phyloP scores from a whole-genome alignment of 1,284 basidiomycete genomes.

The Trichosporon faecale region DNA sequence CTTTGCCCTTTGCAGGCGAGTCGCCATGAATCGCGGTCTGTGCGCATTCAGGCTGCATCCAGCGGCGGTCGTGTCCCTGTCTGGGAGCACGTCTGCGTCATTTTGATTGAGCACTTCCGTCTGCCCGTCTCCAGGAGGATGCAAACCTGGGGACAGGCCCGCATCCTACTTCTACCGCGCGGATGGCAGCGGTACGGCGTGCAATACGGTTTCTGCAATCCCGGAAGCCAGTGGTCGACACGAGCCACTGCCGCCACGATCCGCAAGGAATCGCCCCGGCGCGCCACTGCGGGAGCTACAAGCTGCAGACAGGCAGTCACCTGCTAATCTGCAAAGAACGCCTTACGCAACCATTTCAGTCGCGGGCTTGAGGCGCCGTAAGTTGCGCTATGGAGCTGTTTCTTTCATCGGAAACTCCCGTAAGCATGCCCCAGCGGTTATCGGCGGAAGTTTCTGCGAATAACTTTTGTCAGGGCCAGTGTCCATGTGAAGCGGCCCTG shows the following conservation, averaged over 20 bases:
- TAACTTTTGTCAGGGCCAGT: neutral
- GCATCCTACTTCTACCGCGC: neutral
- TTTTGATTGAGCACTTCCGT: neutral
- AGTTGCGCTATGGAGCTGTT: neutral
- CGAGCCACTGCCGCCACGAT: neutral
- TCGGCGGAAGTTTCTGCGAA: neutral
- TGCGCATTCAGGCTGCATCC: neutral
- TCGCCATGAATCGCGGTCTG: neutral
- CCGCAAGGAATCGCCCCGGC: neutral
- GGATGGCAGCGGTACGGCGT: neutral
- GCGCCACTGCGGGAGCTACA: neutral
- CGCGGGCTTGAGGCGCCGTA: neutral
- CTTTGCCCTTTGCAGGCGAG: too few relatives aligned
- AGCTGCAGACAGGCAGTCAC: neutral
- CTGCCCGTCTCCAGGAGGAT: too few relatives aligned
- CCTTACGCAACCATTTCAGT: neutral
- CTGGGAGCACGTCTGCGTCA: neutral
- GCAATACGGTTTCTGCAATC: neutral
- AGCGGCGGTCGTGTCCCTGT: too few relatives aligned
- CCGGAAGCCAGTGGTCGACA: neutral
- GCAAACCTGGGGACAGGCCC: neutral
- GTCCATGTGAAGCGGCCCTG: neutral
- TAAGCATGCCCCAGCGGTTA: neutral
- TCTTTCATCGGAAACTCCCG: too few relatives aligned
- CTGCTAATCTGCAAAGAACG: neutral